Evolutionary conservation across 345 rosid genomes (phyloP), one percentile per base, ranked within the genome.

Genomic region (Bruguiera gymnorhiza): DNA sequence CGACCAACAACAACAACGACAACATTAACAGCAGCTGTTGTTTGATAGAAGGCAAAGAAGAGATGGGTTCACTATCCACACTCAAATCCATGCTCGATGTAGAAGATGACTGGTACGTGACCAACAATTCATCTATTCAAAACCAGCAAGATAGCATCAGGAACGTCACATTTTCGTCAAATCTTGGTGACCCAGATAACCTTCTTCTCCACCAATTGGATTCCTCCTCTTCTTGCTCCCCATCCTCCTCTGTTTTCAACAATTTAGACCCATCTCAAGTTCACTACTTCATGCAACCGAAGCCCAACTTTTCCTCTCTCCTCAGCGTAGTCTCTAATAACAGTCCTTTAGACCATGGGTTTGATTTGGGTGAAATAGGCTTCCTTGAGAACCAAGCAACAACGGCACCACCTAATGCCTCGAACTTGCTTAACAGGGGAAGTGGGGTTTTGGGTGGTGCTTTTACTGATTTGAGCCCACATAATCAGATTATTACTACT

Each of bases 171-270:
- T 85, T 82, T 76, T 73, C 87, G 6, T 73, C 86, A 13, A 81
- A 70, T 72, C 79, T 84, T 4, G 77, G 70, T 27, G 85, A 86
- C 76, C 82, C 84, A 8, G 84, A 84, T 57, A 75, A 74, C 73
- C 60, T 84, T 7, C 68, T 86, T 72, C 75, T 84, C 21, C 81
- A 82, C 57, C 50, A 77, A 6, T 79, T 82, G 68, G 87, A 83
- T 84, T 86, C 87, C 23, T 82, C 87, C 19, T 75, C 90, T 39
- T 84, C 90, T 31, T 82, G 86, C 59, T 86, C 88, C 18, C 85
- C 86, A n/a, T 73, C 79, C 9, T 65, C 90, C 71, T 84, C 90
- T 55, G 83, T 86, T 77, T 86, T 86, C 78, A 84, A 83, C 84
- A 83, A 83, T 64, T 69, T 86, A 3, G 90, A 82, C 72, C 85